Percentiles rank a stretch among this genome's conserved stretches.
Evolutionary conservation across 345 rosid species (phyloP).

Genomic region (Moricandia arvensis): DNA sequence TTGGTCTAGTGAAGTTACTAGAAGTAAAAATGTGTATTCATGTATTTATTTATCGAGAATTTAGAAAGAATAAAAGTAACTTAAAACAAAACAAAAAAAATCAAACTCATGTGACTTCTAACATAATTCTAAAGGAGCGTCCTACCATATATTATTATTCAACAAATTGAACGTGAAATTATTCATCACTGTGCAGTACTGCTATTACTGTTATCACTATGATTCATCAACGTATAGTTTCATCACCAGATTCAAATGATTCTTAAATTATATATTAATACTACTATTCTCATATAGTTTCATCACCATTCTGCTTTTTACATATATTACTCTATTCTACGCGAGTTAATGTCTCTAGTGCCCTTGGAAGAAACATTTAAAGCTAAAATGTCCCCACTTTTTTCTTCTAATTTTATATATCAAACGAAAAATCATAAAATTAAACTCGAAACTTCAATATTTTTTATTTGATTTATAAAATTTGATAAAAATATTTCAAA

Average conservation of each 20-base stretch:
- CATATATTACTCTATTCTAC: background rate
- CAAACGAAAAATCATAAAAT: too few relatives aligned
- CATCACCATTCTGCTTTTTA: background rate
- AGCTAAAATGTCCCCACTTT: too few relatives aligned
- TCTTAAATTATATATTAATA: background rate
- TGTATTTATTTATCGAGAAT: background rate
- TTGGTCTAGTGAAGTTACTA: constrained; percentile 15
- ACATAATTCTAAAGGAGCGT: background rate
- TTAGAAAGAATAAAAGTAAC: background rate
- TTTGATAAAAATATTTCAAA: too few relatives aligned
- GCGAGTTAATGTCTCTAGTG: too few relatives aligned
- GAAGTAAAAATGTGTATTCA: background rate
- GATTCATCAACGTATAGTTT: background rate
- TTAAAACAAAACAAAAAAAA: constrained; percentile 12
- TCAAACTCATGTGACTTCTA: background rate
- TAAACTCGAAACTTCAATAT: too few relatives aligned
- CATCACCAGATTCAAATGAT: background rate
- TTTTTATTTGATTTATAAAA: too few relatives aligned
- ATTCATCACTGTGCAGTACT: background rate
- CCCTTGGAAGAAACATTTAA: too few relatives aligned
- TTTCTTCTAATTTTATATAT: too few relatives aligned
- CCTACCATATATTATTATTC: background rate
- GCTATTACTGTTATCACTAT: background rate
- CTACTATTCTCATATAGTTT: background rate
- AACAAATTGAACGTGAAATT: background rate